These are phyloP conservation scores for Gilbertella persicaria DNA, from an alignment of 371 early-diverging fungal genomes.

Conservation along the genomic window DNA sequence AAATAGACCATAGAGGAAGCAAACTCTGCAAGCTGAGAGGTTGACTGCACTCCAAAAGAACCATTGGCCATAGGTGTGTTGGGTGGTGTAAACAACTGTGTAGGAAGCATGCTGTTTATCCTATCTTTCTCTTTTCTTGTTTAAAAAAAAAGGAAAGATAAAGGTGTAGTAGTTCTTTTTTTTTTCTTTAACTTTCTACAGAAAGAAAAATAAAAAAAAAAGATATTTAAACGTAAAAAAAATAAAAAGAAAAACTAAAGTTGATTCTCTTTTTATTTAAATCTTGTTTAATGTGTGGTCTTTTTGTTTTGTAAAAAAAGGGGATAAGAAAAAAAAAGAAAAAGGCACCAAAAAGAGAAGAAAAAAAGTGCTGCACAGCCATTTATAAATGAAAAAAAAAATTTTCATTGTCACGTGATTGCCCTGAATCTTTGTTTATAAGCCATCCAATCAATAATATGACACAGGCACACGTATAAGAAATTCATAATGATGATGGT, in stretches of 20 bases:
- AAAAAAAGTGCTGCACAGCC: not conserved
- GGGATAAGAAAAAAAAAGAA: constrained; percentile 2
- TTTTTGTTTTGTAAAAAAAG: no score
- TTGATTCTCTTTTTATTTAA: constrained; percentile 9
- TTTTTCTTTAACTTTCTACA: constrained; percentile 13
- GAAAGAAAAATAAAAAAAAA: constrained; percentile 15
- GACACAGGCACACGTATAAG: no score
- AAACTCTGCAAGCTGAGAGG: constrained; percentile 58
- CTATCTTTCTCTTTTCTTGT: no score
- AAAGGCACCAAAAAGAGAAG: no score
- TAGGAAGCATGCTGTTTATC: constrained; percentile 6
- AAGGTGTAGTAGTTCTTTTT: constrained; percentile 7
- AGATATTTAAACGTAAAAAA: constrained; percentile 8
- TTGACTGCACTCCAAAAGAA: constrained; percentile 4
- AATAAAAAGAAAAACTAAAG: constrained; percentile 5
- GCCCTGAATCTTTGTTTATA: not conserved
- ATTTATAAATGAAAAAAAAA: constrained; percentile 9
- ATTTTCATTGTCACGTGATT: constrained; percentile 8
- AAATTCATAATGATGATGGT: not conserved
- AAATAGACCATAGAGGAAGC: constrained; percentile 64
- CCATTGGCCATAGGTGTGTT: constrained; percentile 3
- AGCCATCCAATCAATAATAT: not conserved
- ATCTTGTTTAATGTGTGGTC: not conserved
- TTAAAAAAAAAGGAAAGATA: no score
- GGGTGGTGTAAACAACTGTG: constrained; percentile 10